These are phyloP conservation scores for Aspergillus ibericus DNA, from an alignment of 2,329 filamentous ascomycete species.

Conservation along the genomic window DNA sequence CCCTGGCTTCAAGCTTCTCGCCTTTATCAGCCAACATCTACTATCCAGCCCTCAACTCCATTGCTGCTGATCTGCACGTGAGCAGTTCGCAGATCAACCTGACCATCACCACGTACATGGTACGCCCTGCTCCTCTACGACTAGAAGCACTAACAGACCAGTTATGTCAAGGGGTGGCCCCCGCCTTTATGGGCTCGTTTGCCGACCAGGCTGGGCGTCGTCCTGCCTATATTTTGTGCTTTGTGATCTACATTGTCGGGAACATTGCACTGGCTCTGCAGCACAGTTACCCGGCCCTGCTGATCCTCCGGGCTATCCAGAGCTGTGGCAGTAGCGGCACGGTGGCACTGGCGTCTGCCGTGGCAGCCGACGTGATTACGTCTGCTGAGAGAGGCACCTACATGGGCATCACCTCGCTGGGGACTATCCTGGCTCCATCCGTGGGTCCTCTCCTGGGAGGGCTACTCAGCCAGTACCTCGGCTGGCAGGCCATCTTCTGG, in stretches of 20 bases:
- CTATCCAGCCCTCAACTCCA: constrained; percentile 40
- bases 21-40: constrained; percentile 48
- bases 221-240: constrained; percentile 50
- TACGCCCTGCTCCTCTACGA: constrained; percentile 3
- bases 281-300: constrained; percentile 37
- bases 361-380: constrained; percentile 44
- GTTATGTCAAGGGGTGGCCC: constrained; percentile 54
- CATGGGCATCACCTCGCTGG: constrained; percentile 39
- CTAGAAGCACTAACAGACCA: constrained; percentile 13
- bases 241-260: constrained; percentile 44
- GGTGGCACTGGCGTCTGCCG: constrained; percentile 41
- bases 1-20: constrained; percentile 44
- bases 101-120: constrained; percentile 37
- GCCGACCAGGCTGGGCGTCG: constrained; percentile 50
- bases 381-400: constrained; percentile 43
- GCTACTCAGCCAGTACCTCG: constrained; percentile 47
- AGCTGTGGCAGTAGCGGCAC: constrained; percentile 45
- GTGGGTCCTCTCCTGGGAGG: constrained; percentile 55
- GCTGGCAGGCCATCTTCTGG: constrained; percentile 57
- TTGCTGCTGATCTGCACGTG: constrained; percentile 32
- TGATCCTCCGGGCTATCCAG: constrained; percentile 45
- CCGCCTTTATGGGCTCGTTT: constrained; percentile 49
- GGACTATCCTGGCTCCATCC: constrained; percentile 45
- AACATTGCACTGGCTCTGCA: constrained; percentile 45
- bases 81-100: constrained; percentile 26